Evolutionary conservation across 768 basidiomycete genomes (phyloP).

Genomic region (Boletus barrowsii): DNA sequence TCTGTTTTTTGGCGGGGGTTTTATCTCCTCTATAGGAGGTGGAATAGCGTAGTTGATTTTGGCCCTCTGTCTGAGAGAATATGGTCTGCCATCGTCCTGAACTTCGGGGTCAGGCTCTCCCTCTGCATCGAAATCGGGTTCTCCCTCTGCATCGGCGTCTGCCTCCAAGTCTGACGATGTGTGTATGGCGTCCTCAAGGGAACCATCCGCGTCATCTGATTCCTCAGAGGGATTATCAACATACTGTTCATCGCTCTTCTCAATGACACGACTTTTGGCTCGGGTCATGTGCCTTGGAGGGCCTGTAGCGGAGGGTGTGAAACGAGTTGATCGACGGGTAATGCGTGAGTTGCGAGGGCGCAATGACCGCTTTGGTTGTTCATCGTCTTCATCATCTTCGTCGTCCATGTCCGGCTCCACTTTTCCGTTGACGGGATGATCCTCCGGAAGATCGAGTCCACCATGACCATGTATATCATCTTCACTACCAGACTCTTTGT

Average conservation of each 20-base stretch:
- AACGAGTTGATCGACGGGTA: conserved; percentile 22
- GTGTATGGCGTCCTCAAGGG: conserved; percentile 51
- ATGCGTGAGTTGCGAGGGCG: conserved; percentile 22
- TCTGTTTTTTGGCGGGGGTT: conserved; percentile 35
- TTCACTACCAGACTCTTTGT: conserved; percentile 46
- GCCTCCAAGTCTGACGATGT: conserved; percentile 37
- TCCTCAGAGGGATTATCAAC: conserved; percentile 47
- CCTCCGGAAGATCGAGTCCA: conserved; percentile 7
- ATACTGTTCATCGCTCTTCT: conserved; percentile 52
- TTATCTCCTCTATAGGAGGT: conserved; percentile 74
- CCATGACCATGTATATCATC: conserved; percentile 32
- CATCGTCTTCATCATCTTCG: conserved; percentile 32
- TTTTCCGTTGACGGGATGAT: conserved; percentile 20
- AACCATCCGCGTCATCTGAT: conserved; percentile 56
- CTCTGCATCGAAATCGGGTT: conserved; percentile 39
- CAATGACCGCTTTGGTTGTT: conserved; percentile 16
- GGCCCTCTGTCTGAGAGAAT: conserved; percentile 59
- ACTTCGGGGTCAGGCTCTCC: conserved; percentile 39
- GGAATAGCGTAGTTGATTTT: conserved; percentile 79
- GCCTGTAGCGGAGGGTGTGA: not conserved
- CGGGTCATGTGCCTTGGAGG: conserved; percentile 18
- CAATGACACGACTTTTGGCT: conserved; percentile 22
- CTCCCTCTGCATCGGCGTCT: conserved; percentile 38
- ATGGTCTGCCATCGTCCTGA: conserved; percentile 41
- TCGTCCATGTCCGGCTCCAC: conserved; percentile 23